A percentile compares a stretch with the other conserved stretches of the same genome.
These are phyloP conservation scores for Bjerkandera adusta DNA, from an alignment of 1,284 basidiomycete species.

Conservation along the genomic window DNA sequence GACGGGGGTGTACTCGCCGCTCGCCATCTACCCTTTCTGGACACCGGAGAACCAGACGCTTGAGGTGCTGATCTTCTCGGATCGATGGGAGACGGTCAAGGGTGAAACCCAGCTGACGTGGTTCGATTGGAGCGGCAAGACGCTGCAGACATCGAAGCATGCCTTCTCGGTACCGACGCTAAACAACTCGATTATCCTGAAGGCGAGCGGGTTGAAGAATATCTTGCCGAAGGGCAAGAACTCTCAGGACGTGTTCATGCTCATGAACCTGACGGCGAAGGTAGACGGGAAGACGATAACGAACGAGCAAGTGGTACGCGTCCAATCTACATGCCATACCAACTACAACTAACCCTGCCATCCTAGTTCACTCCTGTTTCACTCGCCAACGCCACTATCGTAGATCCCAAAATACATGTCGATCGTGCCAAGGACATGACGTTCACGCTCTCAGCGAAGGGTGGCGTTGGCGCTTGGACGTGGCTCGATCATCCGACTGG, in stretches of 20 bases:
- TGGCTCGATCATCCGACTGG: slow-evolving; percentile 58
- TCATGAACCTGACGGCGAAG: slow-evolving; percentile 48
- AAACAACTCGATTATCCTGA: slow-evolving; percentile 48
- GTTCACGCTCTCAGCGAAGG: slow-evolving; percentile 50
- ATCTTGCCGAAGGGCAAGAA: slow-evolving; percentile 45
- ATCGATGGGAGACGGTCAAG: slow-evolving; percentile 47
- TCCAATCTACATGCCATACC: slow-evolving; percentile 1
- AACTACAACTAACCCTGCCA: background rate
- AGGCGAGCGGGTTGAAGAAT: slow-evolving; percentile 36
- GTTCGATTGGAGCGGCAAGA: slow-evolving; percentile 54
- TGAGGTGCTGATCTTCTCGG: slow-evolving; percentile 49
- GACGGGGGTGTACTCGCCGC: slow-evolving; percentile 43
- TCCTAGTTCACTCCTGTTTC: slow-evolving; percentile 51
- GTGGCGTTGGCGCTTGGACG: slow-evolving; percentile 55
- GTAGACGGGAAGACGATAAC: slow-evolving; percentile 42
- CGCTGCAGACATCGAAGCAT: slow-evolving; percentile 36
- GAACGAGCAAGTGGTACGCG: slow-evolving; percentile 52
- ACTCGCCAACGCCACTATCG: slow-evolving; percentile 41
- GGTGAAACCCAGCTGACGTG: slow-evolving; percentile 53
- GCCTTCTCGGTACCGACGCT: slow-evolving; percentile 45
- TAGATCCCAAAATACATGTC: slow-evolving; percentile 47
- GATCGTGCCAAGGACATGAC: slow-evolving; percentile 34
- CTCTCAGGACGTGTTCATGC: slow-evolving; percentile 47
- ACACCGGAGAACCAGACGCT: slow-evolving; percentile 45
- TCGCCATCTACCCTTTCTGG: slow-evolving; percentile 57